Conservation (phyloP, 73 alveolate species). For the Paramecium sonneborni region DNA sequence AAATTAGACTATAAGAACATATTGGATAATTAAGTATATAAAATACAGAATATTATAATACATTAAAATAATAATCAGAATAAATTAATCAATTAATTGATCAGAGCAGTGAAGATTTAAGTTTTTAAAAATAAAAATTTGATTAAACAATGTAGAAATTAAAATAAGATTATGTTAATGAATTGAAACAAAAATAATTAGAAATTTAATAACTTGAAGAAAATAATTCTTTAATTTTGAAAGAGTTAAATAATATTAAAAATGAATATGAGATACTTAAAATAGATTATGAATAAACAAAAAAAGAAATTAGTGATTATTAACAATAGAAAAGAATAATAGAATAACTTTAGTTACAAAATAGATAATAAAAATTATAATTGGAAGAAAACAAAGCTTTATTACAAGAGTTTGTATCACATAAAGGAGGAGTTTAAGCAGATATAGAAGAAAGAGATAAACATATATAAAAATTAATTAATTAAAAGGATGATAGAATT, state of each 20-base stretch:
- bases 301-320: constrained; percentile 33
- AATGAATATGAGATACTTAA: neutral
- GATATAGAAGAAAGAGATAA: constrained; percentile 50
- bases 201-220: neutral
- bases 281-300: neutral
- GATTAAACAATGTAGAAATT: neutral
- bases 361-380: neutral
- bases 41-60: neutral
- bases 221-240: neutral
- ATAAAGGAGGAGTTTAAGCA: constrained; percentile 41
- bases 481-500: neutral
- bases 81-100: neutral
- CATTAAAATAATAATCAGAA: neutral
- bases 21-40: neutral
- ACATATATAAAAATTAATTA: neutral
- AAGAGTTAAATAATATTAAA: neutral
- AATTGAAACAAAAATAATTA: neutral
- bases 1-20: neutral
- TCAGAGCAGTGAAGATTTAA: neutral
- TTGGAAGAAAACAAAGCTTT: constrained; percentile 6
- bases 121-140: neutral
- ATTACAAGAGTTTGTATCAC: neutral
- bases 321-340: neutral
- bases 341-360: neutral
- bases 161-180: neutral